Base-by-base conservation (phyloP, 1,284 basidiomycete species). In the Heliocybe sulcata region DNA sequence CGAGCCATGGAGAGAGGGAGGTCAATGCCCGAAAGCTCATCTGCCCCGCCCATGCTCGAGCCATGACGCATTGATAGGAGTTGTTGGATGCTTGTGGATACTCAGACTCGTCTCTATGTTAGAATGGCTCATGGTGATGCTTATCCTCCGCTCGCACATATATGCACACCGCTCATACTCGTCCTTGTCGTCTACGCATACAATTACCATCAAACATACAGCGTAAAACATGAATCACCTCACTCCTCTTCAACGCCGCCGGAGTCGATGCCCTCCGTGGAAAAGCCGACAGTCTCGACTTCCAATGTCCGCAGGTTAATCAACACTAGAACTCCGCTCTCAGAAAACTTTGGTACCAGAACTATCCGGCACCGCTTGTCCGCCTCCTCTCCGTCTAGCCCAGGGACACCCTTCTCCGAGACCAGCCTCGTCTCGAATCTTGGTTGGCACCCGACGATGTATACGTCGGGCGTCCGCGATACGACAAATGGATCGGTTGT, bases 361-460 rank as follows among this genome's bases (percentile, higher is more conserved):
- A 99, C 76, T 25, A 98, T 77, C 35, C 95, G 78, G 69, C 85
- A 89, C 57, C 61, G 80, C 75, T 59, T 72, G 62, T 59, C 64
- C 27, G 68, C 69, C n/a, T 65, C 61, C n/a, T 63, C 61, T 2
- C 54, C 47, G 35, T 59, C 56, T 51, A 19, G 57, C 59, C 23
- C 58, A 53, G 19, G 26, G 45, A 38, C 61, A 54, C 20, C 55
- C 45, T 65, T 70, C 53, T 57, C 64, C 55, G 60, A 63, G 38
- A 92, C 80, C 26, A 94, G 58, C 53, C 79, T 77, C 1, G 94
- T 95, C 56, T 77, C 80, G 67, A 96, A 96, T 59, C 72, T 75
- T 51, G 90, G 86, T 72, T 98, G 96, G 60, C 93, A 93, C 23
- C 97, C 96, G n/a, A 97, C 77, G 59, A 97, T 77, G 66, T 97